Evolutionary conservation across 495 filamentous ascomycete species (phyloP).

Genomic region (Hypoxylon fuscum): DNA sequence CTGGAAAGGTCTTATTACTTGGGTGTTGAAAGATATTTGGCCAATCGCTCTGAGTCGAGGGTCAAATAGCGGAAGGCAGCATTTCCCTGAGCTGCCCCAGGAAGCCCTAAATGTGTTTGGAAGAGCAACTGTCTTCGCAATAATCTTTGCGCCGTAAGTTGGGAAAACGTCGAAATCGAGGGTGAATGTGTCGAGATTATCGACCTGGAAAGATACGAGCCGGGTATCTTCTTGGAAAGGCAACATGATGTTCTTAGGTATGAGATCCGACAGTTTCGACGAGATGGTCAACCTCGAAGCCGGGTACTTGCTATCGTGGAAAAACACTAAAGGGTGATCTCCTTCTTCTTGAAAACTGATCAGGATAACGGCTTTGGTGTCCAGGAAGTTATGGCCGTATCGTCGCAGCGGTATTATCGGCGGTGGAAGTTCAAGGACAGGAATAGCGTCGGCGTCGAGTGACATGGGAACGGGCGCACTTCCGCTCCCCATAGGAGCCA

Average conservation of each 20-base stretch:
- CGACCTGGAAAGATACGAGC: conserved; percentile 93
- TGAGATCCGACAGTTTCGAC: conserved; percentile 92
- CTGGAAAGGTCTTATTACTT: conserved; percentile 95
- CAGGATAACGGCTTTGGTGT: conserved; percentile 94
- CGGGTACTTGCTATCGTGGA: conserved; percentile 94
- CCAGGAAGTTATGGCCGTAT: conserved; percentile 98
- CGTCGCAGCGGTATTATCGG: conserved; percentile 94
- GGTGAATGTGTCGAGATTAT: conserved; percentile 88
- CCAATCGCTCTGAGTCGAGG: conserved; percentile 92
- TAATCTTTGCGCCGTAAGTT: conserved; percentile 95
- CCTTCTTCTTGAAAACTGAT: conserved; percentile 80
- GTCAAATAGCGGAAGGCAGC: conserved; percentile 90
- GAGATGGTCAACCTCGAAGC: conserved; percentile 95
- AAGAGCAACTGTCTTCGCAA: conserved; percentile 91
- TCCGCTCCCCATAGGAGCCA: conserved; percentile 55
- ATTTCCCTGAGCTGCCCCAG: conserved; percentile 77
- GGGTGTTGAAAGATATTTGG: conserved; percentile 90
- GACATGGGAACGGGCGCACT: conserved; percentile 69
- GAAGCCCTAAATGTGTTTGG: conserved; percentile 82
- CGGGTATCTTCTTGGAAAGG: conserved; percentile 96
- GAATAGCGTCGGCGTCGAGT: conserved; percentile 85
- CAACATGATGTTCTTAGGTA: conserved; percentile 92
- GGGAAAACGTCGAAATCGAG: conserved; percentile 98
- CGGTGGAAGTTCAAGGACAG: conserved; percentile 89
- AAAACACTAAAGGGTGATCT: conserved; percentile 82